A percentile compares a stretch with the other conserved stretches of the same genome.
Conservation (phyloP, 176 grass and related monocot genomes). For the Musa schizocarpa region DNA sequence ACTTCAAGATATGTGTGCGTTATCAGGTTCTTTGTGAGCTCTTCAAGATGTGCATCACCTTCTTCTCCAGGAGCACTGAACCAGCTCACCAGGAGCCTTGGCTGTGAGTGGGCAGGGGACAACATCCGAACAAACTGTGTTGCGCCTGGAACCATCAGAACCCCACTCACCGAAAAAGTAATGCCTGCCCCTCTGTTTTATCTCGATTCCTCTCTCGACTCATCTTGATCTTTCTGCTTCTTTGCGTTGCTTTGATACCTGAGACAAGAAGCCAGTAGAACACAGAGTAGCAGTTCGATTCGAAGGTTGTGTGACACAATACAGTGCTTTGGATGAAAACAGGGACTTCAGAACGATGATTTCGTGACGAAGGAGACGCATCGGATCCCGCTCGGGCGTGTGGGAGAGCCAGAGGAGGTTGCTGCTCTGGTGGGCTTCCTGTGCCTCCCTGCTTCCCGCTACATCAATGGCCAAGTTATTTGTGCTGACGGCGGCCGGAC, state of each 20-base stretch:
- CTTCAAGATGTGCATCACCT: too few relatives aligned
- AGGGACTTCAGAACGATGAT: neutral
- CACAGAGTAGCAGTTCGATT: too few relatives aligned
- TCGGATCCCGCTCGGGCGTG: neutral
- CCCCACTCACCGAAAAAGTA: neutral
- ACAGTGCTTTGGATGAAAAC: neutral
- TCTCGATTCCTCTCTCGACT: neutral
- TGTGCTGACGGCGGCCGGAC: conserved; percentile 11
- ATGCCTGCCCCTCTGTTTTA: neutral
- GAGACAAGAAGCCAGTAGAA: too few relatives aligned
- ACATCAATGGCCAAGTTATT: conserved; percentile 18
- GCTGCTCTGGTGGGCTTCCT: conserved; percentile 13
- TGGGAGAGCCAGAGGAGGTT: conserved; percentile 19
- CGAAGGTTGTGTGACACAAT: too few relatives aligned
- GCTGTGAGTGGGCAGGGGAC: neutral
- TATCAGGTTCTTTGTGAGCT: too few relatives aligned
- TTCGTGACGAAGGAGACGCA: neutral
- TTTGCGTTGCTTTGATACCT: neutral
- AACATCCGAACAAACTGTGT: neutral
- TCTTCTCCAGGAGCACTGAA: neutral
- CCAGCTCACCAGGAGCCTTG: neutral
- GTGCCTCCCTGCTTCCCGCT: conserved; percentile 23
- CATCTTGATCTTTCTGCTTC: neutral
- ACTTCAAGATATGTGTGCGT: neutral
- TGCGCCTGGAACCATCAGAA: neutral